Evolutionary conservation across 163 green algal species (phyloP).

Genomic region (Volvox carteri): DNA sequence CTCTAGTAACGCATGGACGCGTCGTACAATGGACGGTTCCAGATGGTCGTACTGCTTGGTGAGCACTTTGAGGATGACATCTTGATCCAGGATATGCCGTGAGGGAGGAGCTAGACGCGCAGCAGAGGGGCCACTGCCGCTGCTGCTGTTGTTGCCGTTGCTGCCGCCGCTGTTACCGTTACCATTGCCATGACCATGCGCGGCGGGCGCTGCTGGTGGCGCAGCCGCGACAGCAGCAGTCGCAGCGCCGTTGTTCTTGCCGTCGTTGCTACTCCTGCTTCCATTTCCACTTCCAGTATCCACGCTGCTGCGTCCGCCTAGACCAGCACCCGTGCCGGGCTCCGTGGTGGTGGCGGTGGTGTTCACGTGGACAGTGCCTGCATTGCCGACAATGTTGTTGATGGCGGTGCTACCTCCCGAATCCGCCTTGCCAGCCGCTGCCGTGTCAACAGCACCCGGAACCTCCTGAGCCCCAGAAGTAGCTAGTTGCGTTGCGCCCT

Average conservation of each 20-base stretch:
- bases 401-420: background rate
- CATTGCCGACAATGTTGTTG: background rate
- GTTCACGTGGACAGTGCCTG: background rate
- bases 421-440: background rate
- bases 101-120: background rate
- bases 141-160: background rate
- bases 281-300: no score
- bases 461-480: no score
- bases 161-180: background rate
- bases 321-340: background rate
- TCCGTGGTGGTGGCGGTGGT: background rate
- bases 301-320: background rate
- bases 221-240: no score
- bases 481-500: no score
- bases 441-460: no score
- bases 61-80: constrained; percentile 14
- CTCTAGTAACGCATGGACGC: background rate
- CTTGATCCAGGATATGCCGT: background rate
- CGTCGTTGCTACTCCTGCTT: background rate
- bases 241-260: background rate
- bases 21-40: background rate
- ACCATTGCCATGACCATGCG: background rate
- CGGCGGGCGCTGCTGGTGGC: no score
- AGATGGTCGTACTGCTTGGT: constrained; percentile 6
- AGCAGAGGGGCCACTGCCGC: background rate